phyloP scores from a whole-genome alignment of 2,329 filamentous ascomycete species.

The Diplodia intermedia region DNA sequence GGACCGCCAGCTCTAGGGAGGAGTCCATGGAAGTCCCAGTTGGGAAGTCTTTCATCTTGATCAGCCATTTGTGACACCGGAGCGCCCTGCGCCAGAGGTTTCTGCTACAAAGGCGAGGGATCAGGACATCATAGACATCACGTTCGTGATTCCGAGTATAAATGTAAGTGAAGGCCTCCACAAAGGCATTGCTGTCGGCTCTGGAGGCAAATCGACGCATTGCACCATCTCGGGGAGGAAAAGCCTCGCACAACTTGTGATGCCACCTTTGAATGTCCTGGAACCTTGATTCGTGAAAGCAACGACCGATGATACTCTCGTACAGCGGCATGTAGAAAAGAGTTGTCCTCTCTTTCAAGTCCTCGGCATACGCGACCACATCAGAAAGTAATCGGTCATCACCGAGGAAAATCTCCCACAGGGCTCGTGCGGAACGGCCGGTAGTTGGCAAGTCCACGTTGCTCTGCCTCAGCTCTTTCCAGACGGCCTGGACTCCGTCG shows the following conservation, averaged over 20 bases:
- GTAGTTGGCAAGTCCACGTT: constrained; percentile 50
- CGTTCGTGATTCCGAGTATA: constrained; percentile 48
- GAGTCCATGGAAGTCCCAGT: background rate
- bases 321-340: constrained; percentile 51
- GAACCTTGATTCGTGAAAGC: constrained; percentile 38
- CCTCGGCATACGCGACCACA: constrained; percentile 51
- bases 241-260: constrained; percentile 3
- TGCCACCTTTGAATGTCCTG: constrained; percentile 28
- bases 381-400: constrained; percentile 45
- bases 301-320: constrained; percentile 52
- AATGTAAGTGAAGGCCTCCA: constrained; percentile 45
- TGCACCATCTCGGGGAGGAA: constrained; percentile 1
- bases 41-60: constrained; percentile 1
- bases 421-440: constrained; percentile 47
- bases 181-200: constrained; percentile 31
- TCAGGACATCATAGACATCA: constrained; percentile 52
- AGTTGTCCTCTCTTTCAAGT: constrained; percentile 50
- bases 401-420: constrained; percentile 57
- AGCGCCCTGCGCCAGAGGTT: background rate
- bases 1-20: background rate
- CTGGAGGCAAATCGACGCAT: constrained; percentile 21
- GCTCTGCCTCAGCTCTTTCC: constrained; percentile 49
- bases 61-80: constrained; percentile 20
- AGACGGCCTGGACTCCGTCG: constrained; percentile 40
- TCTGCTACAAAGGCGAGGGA: constrained; percentile 9